Conservation (phyloP, 208 protist genomes). For the Jaenimonas drosophilae region DNA sequence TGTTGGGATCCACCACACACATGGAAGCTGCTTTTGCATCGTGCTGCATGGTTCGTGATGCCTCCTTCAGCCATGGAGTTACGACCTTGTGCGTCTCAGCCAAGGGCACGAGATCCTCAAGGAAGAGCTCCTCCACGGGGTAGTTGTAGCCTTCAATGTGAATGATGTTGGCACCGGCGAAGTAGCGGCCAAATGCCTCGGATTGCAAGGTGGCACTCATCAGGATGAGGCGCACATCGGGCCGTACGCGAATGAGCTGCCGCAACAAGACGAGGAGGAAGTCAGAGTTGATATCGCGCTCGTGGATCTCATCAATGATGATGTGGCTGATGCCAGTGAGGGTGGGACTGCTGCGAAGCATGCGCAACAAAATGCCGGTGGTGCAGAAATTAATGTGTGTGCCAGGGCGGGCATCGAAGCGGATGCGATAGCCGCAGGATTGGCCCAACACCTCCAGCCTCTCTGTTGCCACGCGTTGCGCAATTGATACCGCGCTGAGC, state of each 20-base stretch:
- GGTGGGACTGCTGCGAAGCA: constrained; percentile 78
- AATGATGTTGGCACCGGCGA: constrained; percentile 66
- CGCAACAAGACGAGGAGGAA: constrained; percentile 98
- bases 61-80: constrained; percentile 67
- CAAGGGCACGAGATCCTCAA: constrained; percentile 68
- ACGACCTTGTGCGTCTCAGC: constrained; percentile 61
- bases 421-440: constrained; percentile 97
- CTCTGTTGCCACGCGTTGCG: constrained; percentile 97
- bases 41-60: neutral
- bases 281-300: constrained; percentile 98
- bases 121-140: constrained; percentile 76
- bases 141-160: constrained; percentile 77
- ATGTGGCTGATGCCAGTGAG: constrained; percentile 93
- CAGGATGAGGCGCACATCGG: constrained; percentile 96
- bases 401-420: constrained; percentile 93
- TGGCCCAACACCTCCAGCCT: constrained; percentile 92
- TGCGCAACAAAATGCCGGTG: constrained; percentile 96
- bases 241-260: constrained; percentile 50
- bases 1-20: neutral
- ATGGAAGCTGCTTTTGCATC: neutral
- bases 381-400: constrained; percentile 98
- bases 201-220: constrained; percentile 93
- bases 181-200: constrained; percentile 79
- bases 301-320: constrained; percentile 99
- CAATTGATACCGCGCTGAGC: constrained; percentile 97